Percentiles rank a stretch among this genome's conserved stretches.
These are phyloP conservation scores for Ustilago cynodontis DNA, from an alignment of 1,284 basidiomycete species.

Conservation along the genomic window DNA sequence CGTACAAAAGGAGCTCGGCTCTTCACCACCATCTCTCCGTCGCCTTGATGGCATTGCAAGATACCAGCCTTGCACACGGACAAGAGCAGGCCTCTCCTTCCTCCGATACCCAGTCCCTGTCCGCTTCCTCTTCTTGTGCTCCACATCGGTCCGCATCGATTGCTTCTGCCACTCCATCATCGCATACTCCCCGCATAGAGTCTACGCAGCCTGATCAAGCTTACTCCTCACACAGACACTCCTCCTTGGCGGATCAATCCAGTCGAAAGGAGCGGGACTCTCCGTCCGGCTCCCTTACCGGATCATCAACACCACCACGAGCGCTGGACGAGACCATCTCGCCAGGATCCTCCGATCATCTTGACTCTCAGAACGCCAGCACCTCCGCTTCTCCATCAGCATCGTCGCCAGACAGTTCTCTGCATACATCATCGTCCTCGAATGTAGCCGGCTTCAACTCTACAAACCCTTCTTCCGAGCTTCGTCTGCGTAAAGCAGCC, in stretches of 20 bases:
- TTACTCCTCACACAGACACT: not conserved
- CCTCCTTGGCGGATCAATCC: not conserved
- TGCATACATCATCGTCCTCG: not conserved
- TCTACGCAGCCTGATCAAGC: not conserved
- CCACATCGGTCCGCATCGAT: not conserved
- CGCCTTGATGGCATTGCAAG: conserved; percentile 44
- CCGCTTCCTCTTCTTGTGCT: not conserved
- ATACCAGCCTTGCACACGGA: conserved; percentile 11
- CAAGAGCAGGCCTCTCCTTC: conserved; percentile 30
- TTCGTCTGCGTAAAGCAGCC: conserved; percentile 32
- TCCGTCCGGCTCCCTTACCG: not conserved
- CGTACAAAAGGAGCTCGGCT: not conserved
- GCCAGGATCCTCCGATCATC: not conserved
- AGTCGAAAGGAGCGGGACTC: not conserved
- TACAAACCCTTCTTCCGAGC: conserved; percentile 10
- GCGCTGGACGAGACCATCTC: not conserved
- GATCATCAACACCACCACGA: not conserved
- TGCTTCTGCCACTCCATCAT: not conserved
- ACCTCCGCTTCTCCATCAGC: not conserved
- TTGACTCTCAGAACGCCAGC: not conserved
- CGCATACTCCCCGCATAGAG: not conserved
- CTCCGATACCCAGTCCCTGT: conserved; percentile 1
- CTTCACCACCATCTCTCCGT: conserved; percentile 4
- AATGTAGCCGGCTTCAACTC: conserved; percentile 4
- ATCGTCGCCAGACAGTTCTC: conserved; percentile 1